Evolutionary conservation across 345 rosid genomes (phyloP).

Genomic region (Passiflora organensis): DNA sequence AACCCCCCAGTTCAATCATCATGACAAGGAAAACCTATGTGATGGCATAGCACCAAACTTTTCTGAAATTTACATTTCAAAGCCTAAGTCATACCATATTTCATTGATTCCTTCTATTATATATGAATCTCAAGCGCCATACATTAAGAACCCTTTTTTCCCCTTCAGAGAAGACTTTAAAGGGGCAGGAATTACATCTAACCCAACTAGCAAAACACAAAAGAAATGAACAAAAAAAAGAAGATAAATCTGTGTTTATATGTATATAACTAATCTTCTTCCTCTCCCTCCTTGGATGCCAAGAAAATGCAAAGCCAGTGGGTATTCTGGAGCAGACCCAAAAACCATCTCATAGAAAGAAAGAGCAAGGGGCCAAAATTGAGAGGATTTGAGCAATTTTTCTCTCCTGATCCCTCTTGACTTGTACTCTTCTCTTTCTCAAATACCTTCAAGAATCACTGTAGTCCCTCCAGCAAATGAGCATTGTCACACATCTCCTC

Average conservation of each 20-base stretch:
- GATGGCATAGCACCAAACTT: too few relatives aligned
- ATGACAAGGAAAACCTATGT: background rate
- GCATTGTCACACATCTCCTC: constrained; percentile 88
- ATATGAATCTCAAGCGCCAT: constrained; percentile 7
- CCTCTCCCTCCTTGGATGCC: constrained; percentile 28
- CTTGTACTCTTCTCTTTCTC: background rate
- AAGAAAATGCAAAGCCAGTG: constrained; percentile 10
- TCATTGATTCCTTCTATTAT: constrained; percentile 13
- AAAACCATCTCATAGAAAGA: constrained; percentile 20
- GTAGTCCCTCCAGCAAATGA: constrained; percentile 90
- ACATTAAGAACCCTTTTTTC: constrained; percentile 10
- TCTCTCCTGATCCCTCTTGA: background rate
- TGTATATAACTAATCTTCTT: constrained; percentile 22
- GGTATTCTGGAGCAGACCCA: background rate
- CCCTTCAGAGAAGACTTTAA: constrained; percentile 20
- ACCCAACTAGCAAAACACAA: constrained; percentile 12
- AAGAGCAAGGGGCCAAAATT: background rate
- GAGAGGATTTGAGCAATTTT: constrained; percentile 1
- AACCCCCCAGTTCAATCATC: constrained; percentile 8
- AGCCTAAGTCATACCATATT: too few relatives aligned
- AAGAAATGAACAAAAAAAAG: constrained; percentile 2
- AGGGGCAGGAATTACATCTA: constrained; percentile 13
- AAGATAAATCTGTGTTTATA: constrained; percentile 42
- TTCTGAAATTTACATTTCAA: too few relatives aligned
- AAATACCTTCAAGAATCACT: constrained; percentile 44